phyloP scores from a whole-genome alignment of 108 stramenopile species.

The Bacterosira constricta region DNA sequence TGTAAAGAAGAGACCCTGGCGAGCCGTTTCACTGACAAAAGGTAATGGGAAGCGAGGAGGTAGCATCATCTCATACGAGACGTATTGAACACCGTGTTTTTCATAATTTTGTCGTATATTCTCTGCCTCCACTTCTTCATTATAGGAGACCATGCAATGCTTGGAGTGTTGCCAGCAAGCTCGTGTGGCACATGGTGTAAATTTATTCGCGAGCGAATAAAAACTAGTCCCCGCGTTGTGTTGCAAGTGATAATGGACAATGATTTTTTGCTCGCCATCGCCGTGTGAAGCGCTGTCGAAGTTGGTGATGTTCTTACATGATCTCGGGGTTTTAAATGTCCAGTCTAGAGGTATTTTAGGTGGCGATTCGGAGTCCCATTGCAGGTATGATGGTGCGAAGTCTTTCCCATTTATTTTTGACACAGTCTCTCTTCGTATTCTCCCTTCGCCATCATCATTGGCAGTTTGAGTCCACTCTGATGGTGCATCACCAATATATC shows the following conservation, averaged over 20 bases:
- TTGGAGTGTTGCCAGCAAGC: constrained; percentile 36
- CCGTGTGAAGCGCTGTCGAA: neutral
- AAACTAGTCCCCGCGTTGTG: constrained; percentile 49
- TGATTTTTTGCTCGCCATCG: constrained; percentile 19
- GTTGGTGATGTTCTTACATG: constrained; percentile 8
- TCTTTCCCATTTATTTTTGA: neutral
- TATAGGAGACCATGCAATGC: constrained; percentile 45
- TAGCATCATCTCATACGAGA: constrained; percentile 44
- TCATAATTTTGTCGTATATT: constrained; percentile 38
- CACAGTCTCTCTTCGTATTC: neutral
- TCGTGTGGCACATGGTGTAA: constrained; percentile 38
- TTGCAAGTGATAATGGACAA: constrained; percentile 49
- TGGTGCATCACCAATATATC: constrained; percentile 1
- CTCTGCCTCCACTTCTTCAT: constrained; percentile 40
- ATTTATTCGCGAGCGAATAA: constrained; percentile 1
- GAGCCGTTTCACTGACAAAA: constrained; percentile 32
- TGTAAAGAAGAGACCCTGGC: constrained; percentile 41
- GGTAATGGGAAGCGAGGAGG: constrained; percentile 42
- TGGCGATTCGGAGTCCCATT: constrained; percentile 7
- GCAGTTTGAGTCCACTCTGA: neutral
- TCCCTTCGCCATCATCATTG: neutral
- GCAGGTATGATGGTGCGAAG: constrained; percentile 9
- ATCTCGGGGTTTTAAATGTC: constrained; percentile 20
- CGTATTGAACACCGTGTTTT: constrained; percentile 42
- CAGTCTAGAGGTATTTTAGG: constrained; percentile 5